Conservation (phyloP, 176 grass and related monocot species). For the Oryza australiensis region DNA sequence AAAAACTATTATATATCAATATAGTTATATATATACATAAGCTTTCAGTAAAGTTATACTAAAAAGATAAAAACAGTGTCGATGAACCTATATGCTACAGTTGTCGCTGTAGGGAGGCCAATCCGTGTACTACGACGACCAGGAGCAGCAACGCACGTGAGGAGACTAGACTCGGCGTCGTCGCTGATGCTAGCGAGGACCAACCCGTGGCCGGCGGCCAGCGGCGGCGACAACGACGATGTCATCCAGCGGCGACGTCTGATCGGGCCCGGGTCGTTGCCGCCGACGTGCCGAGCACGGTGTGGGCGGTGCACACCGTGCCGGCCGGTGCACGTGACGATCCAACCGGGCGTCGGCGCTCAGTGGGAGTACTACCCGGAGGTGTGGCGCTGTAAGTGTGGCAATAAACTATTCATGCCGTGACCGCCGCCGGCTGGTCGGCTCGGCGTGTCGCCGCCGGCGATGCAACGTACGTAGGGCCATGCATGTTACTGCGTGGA, state of each 20-base stretch:
- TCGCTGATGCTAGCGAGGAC: not conserved
- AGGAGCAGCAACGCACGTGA: not conserved
- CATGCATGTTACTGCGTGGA: not conserved
- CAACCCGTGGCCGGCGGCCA: not conserved
- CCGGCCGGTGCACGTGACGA: constrained; percentile 57
- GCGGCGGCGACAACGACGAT: accelerated
- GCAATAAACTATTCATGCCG: constrained; percentile 78
- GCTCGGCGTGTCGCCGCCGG: not conserved
- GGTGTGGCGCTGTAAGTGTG: constrained; percentile 87
- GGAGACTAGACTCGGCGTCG: constrained; percentile 28
- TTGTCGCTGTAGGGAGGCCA: constrained; percentile 10
- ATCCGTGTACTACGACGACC: not conserved
- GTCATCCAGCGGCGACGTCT: not conserved
- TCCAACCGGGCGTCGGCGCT: constrained; percentile 48
- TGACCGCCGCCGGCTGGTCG: constrained; percentile 6
- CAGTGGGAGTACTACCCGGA: constrained; percentile 95
- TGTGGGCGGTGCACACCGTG: constrained; percentile 69
- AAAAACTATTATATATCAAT: not conserved
- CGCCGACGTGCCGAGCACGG: constrained; percentile 60
- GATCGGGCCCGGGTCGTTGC: constrained; percentile 48
- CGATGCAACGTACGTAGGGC: no score
- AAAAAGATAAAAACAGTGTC: no score
- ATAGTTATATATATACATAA: no score
- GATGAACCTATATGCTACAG: not conserved
- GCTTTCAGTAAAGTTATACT: not conserved